These are phyloP conservation scores for Vigna angularis DNA, from an alignment of 306 rosid species.

Conservation along the genomic window DNA sequence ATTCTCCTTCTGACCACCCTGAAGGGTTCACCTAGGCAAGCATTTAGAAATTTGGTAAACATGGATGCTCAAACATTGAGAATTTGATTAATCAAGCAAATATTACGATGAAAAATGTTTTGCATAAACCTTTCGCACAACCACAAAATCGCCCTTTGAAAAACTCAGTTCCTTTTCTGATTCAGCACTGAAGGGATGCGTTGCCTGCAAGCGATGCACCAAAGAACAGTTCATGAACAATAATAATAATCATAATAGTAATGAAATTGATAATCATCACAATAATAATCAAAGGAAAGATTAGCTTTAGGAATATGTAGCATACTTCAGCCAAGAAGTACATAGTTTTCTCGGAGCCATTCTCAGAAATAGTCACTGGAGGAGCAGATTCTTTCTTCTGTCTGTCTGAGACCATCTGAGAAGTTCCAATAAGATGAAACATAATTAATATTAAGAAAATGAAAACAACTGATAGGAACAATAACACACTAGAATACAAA, in stretches of 20 bases:
- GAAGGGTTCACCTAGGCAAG: constrained; percentile 68
- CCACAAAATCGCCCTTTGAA: constrained; percentile 86
- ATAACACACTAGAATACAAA: constrained; percentile 29
- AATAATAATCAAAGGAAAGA: not conserved
- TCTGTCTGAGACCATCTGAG: constrained; percentile 94
- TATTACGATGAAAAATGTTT: constrained; percentile 10
- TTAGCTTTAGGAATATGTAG: constrained; percentile 32
- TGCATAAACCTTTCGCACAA: constrained; percentile 83
- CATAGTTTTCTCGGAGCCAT: constrained; percentile 70
- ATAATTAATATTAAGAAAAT: constrained; percentile 17
- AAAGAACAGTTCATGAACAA: constrained; percentile 30
- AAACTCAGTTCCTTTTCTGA: constrained; percentile 91
- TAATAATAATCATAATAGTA: not conserved
- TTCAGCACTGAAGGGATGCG: constrained; percentile 71
- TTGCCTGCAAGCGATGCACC: constrained; percentile 64
- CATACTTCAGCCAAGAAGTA: constrained; percentile 98
- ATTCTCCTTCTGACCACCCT: constrained; percentile 99
- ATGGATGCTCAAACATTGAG: constrained; percentile 7
- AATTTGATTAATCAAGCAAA: constrained; percentile 18
- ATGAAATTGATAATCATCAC: not conserved
- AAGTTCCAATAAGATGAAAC: constrained; percentile 47
- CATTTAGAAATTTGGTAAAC: constrained; percentile 33
- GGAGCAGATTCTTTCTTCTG: constrained; percentile 98
- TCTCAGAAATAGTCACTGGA: constrained; percentile 69
- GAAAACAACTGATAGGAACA: constrained; percentile 32